Percentiles rank a stretch among this genome's conserved stretches.
Conservation (phyloP, 805 yeast genomes). For the Wickerhamiella sorbophila region DNA sequence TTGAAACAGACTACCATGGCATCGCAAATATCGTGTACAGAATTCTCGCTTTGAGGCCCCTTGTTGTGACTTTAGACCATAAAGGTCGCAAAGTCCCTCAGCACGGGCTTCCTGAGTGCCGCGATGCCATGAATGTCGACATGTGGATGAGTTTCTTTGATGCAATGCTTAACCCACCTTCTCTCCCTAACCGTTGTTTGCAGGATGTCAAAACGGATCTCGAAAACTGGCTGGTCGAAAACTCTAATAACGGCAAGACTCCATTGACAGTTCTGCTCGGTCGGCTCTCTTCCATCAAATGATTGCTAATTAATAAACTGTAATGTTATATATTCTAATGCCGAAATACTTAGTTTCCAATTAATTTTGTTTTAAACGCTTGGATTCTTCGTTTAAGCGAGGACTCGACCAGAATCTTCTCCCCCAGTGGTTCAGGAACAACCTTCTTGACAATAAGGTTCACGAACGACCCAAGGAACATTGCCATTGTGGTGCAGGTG, state of each 20-base stretch:
- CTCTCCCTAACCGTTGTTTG: conserved; percentile 32
- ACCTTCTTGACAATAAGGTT: conserved; percentile 62
- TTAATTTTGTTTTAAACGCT: too few relatives aligned
- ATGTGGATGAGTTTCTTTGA: conserved; percentile 60
- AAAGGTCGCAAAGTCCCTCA: not conserved
- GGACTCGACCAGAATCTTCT: conserved; percentile 3
- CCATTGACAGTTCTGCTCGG: not conserved
- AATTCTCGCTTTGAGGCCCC: conserved; percentile 28
- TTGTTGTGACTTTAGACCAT: not conserved
- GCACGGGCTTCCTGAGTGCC: not conserved
- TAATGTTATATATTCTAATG: too few relatives aligned
- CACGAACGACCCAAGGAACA: conserved; percentile 77
- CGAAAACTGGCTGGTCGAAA: conserved; percentile 30
- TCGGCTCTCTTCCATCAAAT: not conserved
- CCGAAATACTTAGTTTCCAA: too few relatives aligned
- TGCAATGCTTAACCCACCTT: conserved; percentile 42
- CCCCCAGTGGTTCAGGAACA: conserved; percentile 42
- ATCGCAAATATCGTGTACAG: conserved; percentile 61
- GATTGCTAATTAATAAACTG: too few relatives aligned
- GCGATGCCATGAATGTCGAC: conserved; percentile 46
- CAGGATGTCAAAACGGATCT: conserved; percentile 25
- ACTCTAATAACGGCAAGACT: not conserved
- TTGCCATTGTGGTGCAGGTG: conserved; percentile 85
- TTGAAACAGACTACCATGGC: conserved; percentile 74
- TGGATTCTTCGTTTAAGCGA: too few relatives aligned